Conservation (phyloP, 495 filamentous ascomycete species). For the Aspergillus biplanus region DNA sequence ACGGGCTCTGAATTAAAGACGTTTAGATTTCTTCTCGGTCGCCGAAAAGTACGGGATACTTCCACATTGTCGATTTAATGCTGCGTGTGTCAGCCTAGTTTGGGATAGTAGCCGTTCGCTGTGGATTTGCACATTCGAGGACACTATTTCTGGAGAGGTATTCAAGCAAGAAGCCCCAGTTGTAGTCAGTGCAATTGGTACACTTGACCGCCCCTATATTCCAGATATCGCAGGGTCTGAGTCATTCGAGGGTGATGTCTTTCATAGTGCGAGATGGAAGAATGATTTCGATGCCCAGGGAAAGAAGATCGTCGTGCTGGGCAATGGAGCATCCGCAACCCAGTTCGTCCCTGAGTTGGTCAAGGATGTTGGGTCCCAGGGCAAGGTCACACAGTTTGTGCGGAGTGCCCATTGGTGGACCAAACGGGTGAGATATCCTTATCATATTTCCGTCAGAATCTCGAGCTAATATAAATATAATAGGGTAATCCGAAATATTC, state of each 20-base stretch:
- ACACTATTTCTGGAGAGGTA: background rate
- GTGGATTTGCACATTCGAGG: background rate
- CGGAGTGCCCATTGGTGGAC: constrained; percentile 56
- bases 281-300: constrained; percentile 39
- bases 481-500: background rate
- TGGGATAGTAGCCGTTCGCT: background rate
- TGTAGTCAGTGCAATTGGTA: background rate
- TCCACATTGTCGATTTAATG: background rate
- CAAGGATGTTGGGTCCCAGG: constrained; percentile 34
- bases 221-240: background rate
- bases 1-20: too few relatives aligned
- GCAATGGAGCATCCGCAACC: constrained; percentile 54
- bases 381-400: constrained; percentile 57
- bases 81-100: background rate
- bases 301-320: constrained; percentile 58
- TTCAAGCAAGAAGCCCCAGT: background rate
- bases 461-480: background rate
- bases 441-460: constrained; percentile 22
- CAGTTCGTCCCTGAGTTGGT: constrained; percentile 39
- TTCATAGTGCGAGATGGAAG: constrained; percentile 27
- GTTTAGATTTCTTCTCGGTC: background rate
- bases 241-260: background rate
- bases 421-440: constrained; percentile 8
- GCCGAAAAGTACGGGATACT: background rate
- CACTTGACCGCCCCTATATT: background rate